Conservation (phyloP, 768 basidiomycete genomes). For the Hygrocybe punicea region DNA sequence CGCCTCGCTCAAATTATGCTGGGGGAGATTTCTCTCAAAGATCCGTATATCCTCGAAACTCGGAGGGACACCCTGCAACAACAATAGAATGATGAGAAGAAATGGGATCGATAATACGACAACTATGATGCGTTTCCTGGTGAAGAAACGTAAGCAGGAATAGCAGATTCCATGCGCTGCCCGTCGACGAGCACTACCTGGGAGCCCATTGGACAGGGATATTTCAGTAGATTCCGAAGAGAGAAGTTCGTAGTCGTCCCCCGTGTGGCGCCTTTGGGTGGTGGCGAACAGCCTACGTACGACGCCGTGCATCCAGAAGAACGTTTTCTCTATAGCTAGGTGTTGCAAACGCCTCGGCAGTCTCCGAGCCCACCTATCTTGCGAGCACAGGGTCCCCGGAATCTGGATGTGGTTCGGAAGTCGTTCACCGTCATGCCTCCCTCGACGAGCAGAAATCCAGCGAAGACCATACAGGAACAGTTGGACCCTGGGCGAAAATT, state of each 20-base stretch:
- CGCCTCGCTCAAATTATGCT: constrained; percentile 31
- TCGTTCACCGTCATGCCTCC: too few relatives aligned
- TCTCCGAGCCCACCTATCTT: too few relatives aligned
- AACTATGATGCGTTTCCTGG: constrained; percentile 29
- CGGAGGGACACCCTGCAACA: constrained; percentile 41
- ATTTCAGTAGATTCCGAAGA: background rate
- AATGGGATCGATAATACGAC: constrained; percentile 17
- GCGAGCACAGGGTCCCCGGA: too few relatives aligned
- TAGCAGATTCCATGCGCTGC: background rate
- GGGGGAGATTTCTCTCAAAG: constrained; percentile 38
- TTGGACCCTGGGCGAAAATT: too few relatives aligned
- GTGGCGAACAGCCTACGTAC: background rate
- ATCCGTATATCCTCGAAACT: constrained; percentile 35
- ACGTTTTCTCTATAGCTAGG: too few relatives aligned
- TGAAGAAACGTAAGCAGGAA: constrained; percentile 16
- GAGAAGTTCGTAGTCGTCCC: background rate
- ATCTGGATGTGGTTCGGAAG: too few relatives aligned
- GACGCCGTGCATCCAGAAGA: background rate
- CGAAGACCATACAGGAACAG: too few relatives aligned
- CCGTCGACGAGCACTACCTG: background rate
- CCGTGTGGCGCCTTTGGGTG: background rate
- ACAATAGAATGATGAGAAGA: constrained; percentile 26
- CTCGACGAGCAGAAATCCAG: too few relatives aligned
- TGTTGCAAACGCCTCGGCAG: too few relatives aligned
- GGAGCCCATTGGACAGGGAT: background rate